Percentiles rank a stretch among this genome's conserved stretches.
Conservation (phyloP, 208 protist species). For the Angomonas ambiguus region DNA sequence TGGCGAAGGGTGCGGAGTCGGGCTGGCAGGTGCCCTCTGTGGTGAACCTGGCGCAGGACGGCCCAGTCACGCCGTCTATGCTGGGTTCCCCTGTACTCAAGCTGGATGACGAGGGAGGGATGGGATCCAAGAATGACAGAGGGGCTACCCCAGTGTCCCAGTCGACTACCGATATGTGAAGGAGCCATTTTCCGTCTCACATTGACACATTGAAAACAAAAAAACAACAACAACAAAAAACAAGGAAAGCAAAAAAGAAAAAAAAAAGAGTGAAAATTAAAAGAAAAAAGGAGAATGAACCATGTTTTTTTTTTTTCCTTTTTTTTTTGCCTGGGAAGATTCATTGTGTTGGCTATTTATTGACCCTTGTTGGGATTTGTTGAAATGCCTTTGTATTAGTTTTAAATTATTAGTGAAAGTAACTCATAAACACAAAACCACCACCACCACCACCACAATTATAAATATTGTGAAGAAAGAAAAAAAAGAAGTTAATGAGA, state of each 20-base stretch:
- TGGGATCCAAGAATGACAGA: slow-evolving; percentile 6
- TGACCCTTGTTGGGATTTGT: not conserved
- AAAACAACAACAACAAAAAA: slow-evolving; percentile 1
- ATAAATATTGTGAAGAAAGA: not conserved
- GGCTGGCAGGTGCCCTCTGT: slow-evolving; percentile 89
- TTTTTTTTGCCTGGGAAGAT: not conserved
- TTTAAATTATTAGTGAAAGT: slow-evolving; percentile 12
- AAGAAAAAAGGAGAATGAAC: slow-evolving; percentile 8
- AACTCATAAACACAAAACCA: slow-evolving; percentile 9
- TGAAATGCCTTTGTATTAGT: too few species aligned
- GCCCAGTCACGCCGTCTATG: slow-evolving; percentile 34
- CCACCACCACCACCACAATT: slow-evolving; percentile 6
- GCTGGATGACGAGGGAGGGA: slow-evolving; percentile 11
- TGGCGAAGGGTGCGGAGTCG: slow-evolving; percentile 83
- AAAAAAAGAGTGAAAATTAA: not conserved
- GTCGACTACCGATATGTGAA: slow-evolving; percentile 11
- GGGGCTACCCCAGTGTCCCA: not conserved
- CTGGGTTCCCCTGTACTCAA: slow-evolving; percentile 58
- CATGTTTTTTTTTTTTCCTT: slow-evolving; percentile 14
- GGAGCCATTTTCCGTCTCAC: not conserved
- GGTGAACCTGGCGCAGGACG: slow-evolving; percentile 42
- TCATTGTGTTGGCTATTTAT: not conserved
- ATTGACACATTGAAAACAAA: not conserved
- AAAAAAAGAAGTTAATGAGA: slow-evolving; percentile 9
- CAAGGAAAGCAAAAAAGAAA: slow-evolving; percentile 6